phyloP scores from a whole-genome alignment of 2,329 filamentous ascomycete species.

The Penicillium fuscoglaucum region DNA sequence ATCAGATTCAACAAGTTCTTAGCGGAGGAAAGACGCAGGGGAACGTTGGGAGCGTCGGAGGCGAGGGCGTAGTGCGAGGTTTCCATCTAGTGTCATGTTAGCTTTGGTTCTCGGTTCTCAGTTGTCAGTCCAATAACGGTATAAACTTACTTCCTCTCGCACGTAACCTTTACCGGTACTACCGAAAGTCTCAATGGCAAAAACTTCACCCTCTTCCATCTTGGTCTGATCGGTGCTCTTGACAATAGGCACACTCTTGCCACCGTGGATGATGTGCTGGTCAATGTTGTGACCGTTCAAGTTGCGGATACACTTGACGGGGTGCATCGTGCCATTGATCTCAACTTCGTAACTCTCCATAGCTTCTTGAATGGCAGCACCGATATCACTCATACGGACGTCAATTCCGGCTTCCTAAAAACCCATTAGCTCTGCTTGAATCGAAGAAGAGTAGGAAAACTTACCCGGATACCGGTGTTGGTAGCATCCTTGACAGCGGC shows the following conservation, averaged over 20 bases:
- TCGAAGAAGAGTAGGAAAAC: slow-evolving; percentile 13
- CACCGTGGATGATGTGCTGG: slow-evolving; percentile 86
- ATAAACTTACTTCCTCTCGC: slow-evolving; percentile 70
- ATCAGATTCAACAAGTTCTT: slow-evolving; percentile 85
- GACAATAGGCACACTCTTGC: slow-evolving; percentile 89
- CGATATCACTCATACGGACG: slow-evolving; percentile 82
- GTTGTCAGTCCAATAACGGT: not conserved
- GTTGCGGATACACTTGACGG: slow-evolving; percentile 82
- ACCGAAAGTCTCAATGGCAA: slow-evolving; percentile 94
- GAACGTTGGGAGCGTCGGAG: slow-evolving; percentile 70
- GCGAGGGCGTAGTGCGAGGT: slow-evolving; percentile 83
- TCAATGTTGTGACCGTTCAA: slow-evolving; percentile 88
- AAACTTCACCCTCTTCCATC: slow-evolving; percentile 97
- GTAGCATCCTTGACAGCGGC: slow-evolving; percentile 68
- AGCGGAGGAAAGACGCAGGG: slow-evolving; percentile 75
- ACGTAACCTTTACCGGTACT: slow-evolving; percentile 89
- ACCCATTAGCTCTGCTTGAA: slow-evolving; percentile 12
- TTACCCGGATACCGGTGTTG: slow-evolving; percentile 69
- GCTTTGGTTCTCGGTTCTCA: not conserved
- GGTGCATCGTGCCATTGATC: slow-evolving; percentile 73
- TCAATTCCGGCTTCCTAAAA: slow-evolving; percentile 84
- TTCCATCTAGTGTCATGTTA: slow-evolving; percentile 58
- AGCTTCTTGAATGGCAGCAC: slow-evolving; percentile 78
- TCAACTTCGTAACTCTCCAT: slow-evolving; percentile 94
- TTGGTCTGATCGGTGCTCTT: slow-evolving; percentile 85